Evolutionary conservation across 1,284 basidiomycete genomes (phyloP).

Genomic region (Ustilago hordei): DNA sequence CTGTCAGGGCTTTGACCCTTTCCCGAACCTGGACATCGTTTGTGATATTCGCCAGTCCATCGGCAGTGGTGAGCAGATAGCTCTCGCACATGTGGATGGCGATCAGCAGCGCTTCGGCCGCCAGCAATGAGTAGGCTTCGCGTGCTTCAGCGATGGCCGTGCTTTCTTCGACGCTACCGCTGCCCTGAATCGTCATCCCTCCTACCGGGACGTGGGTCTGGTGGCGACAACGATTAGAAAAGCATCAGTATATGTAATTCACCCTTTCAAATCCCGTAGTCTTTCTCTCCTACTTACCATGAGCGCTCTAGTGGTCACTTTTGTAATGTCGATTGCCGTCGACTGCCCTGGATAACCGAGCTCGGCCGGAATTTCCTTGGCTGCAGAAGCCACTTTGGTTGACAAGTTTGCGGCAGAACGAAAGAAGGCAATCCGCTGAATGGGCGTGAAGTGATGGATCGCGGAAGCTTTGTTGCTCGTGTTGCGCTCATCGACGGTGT

Average conservation of each 20-base stretch:
- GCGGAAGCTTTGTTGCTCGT: not conserved
- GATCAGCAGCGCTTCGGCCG: conserved; percentile 30
- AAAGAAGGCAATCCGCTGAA: conserved; percentile 17
- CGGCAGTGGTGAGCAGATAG: not conserved
- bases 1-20: not conserved
- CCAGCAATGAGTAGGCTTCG: conserved; percentile 15
- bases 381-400: conserved; percentile 14
- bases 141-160: not conserved
- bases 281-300: conserved; percentile 8
- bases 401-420: conserved; percentile 30
- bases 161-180: not conserved
- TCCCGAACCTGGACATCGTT: not conserved
- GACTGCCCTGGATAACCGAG: conserved; percentile 11
- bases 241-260: not conserved
- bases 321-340: conserved; percentile 2
- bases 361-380: conserved; percentile 3
- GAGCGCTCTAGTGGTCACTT: conserved; percentile 8
- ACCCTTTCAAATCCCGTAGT: not conserved
- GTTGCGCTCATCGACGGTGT: not conserved
- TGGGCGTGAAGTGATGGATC: conserved; percentile 16
- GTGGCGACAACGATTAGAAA: not conserved
- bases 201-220: conserved; percentile 1
- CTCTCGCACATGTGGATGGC: conserved; percentile 15
- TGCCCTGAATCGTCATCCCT: not conserved
- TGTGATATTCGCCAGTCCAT: not conserved